Percentiles rank a stretch among this genome's conserved stretches.
These are phyloP conservation scores for Suillus placidus DNA, from an alignment of 768 basidiomycete species.

Conservation along the genomic window DNA sequence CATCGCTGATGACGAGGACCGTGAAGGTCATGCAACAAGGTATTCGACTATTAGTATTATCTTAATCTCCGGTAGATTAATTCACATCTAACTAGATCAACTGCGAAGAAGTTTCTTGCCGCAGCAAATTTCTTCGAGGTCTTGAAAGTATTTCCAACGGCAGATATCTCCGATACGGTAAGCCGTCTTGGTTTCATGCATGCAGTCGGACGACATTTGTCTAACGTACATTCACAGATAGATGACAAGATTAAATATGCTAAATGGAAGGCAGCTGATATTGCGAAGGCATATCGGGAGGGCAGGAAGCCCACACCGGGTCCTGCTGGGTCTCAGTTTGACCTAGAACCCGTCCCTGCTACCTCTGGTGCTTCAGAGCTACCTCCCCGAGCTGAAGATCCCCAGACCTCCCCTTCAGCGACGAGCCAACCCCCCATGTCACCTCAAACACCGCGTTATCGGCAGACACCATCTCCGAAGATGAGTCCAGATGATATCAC, in stretches of 20 bases:
- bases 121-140: conserved; percentile 95
- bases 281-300: conserved; percentile 93
- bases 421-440: conserved; percentile 26
- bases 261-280: conserved; percentile 97
- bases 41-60: conserved; percentile 35
- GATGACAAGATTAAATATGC: conserved; percentile 91
- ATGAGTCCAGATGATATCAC: conserved; percentile 32
- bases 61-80: conserved; percentile 3
- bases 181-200: conserved; percentile 18
- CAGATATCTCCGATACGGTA: conserved; percentile 61
- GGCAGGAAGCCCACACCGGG: conserved; percentile 83
- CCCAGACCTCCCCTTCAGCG: conserved; percentile 29
- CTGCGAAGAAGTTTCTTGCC: conserved; percentile 93
- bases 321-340: conserved; percentile 54
- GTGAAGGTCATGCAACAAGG: conserved; percentile 76
- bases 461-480: conserved; percentile 35
- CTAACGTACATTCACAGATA: conserved; percentile 48
- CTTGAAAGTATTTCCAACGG: conserved; percentile 71
- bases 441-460: conserved; percentile 20
- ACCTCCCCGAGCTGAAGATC: conserved; percentile 25
- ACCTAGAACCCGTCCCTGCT: conserved; percentile 22
- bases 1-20: conserved; percentile 89
- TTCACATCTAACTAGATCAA: conserved; percentile 54
- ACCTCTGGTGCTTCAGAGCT: conserved; percentile 15
- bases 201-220: conserved; percentile 2